Evolutionary conservation across 495 filamentous ascomycete genomes (phyloP), one percentile per base, ranked within the genome.

Genomic region (Xylaria nigripes): DNA sequence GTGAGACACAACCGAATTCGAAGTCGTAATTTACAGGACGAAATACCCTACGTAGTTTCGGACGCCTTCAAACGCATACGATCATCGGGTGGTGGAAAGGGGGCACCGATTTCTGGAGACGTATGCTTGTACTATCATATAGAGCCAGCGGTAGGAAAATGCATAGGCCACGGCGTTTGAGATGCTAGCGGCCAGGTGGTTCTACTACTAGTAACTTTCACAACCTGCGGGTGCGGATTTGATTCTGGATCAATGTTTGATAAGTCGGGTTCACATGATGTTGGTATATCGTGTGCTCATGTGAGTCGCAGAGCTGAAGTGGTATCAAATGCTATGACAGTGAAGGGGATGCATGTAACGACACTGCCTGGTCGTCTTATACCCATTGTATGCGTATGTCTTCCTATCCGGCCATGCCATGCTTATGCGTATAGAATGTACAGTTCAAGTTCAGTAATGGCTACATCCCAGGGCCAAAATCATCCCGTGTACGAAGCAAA

Each of bases 1-100:
- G 80, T 60, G 70, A 77, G 41, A 72, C 78, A 19, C 69, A 73
- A 32, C 67, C 67, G 50, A 48, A 61, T 6, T 52, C 68, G 38
- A 58, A 59, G 45, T 61, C 53, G 42, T 48, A 57, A 51, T 32
- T 16, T 5, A 2, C 2, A 42, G 3, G 27, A 45, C 2, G 1
- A 29, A 40, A 22, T 30, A 29, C 27, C 13, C 10, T 16, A 8
- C 13, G 19, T 30, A 29, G 3, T 7, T 23, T 34, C 16, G 38
- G 30, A 25, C 23, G 48, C 38, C 24, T 29, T 27, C 38, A 41
- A 21, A 50, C 3, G 29, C 22, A 53, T n/a, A 45, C 15, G 48
- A 10, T 12, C 3, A n/a, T 13, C 13, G 36, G 30, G 19, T 45
- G 6, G 27, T 19, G 9, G 43, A 36, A 30, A 32, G 46, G 29